Percentiles rank a stretch among this genome's conserved stretches.
These are phyloP conservation scores for Rhodotorula mucilaginosa DNA, from an alignment of 1,284 basidiomycete genomes.

Conservation along the genomic window DNA sequence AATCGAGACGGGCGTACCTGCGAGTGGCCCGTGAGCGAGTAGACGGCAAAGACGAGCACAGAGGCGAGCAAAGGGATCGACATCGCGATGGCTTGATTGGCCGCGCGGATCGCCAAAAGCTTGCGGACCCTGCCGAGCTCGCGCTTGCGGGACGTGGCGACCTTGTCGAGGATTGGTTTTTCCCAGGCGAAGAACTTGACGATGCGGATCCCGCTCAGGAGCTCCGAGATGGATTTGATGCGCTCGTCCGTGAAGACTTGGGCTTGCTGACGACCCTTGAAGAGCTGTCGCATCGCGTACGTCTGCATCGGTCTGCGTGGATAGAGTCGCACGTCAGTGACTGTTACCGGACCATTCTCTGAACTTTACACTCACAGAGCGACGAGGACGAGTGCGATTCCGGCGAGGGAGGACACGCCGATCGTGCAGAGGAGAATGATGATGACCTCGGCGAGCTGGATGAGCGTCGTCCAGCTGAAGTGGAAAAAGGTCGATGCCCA, in stretches of 20 bases:
- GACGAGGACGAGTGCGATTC: conserved; percentile 73
- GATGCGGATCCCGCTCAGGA: conserved; percentile 70
- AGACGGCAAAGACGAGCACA: conserved; percentile 40
- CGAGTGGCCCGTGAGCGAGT: conserved; percentile 53
- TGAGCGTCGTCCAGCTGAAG: conserved; percentile 34
- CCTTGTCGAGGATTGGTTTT: conserved; percentile 61
- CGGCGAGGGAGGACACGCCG: conserved; percentile 72
- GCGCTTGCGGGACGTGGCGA: conserved; percentile 64
- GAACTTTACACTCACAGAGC: conserved; percentile 63
- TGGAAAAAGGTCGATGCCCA: conserved; percentile 60
- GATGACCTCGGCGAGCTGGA: conserved; percentile 58
- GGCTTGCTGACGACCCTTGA: conserved; percentile 42
- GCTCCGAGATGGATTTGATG: conserved; percentile 74
- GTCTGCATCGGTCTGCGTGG: conserved; percentile 27
- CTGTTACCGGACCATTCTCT: conserved; percentile 46
- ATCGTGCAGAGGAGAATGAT: conserved; percentile 65
- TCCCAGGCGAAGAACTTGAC: conserved; percentile 75
- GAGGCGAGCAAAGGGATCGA: conserved; percentile 37
- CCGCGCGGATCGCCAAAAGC: conserved; percentile 63
- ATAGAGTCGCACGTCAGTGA: background rate
- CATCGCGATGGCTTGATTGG: conserved; percentile 52
- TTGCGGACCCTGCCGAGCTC: conserved; percentile 67
- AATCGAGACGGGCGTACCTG: too few species aligned
- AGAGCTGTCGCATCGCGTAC: conserved; percentile 29
- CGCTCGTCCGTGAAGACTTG: conserved; percentile 86